Conservation (phyloP, 164 flowering plant species). For the Nymphaea colorata region DNA sequence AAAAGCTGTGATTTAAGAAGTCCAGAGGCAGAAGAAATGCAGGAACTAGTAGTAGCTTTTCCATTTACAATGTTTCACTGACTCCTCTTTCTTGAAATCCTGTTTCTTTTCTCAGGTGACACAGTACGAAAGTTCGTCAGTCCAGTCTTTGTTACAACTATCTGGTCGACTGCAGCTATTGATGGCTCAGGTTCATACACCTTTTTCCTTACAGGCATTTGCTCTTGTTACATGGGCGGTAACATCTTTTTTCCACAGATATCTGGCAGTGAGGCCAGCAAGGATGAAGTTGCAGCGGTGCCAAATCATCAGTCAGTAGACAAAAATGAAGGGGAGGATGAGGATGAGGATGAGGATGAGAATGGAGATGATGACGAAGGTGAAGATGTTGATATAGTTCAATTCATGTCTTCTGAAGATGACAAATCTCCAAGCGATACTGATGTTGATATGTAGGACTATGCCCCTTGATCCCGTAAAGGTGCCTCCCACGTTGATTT, state of each 20-base stretch:
- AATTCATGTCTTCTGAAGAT: slow-evolving; percentile 16
- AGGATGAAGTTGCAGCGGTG: slow-evolving; percentile 13
- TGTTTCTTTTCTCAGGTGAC: slow-evolving; percentile 34
- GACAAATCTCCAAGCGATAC: slow-evolving; percentile 44
- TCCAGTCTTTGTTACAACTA: slow-evolving; percentile 53
- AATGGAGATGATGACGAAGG: slow-evolving; percentile 37
- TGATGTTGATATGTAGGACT: slow-evolving; percentile 17
- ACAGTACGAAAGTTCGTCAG: slow-evolving; percentile 35
- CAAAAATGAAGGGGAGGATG: slow-evolving; percentile 39
- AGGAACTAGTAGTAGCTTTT: too few species aligned
- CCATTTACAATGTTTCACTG: too few species aligned
- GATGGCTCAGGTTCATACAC: slow-evolving; percentile 50
- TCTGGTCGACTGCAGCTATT: slow-evolving; percentile 80
- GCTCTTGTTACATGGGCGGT: background rate
- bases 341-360: slow-evolving; percentile 31
- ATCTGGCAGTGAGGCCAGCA: slow-evolving; percentile 53
- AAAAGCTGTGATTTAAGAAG: too few species aligned
- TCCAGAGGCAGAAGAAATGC: too few species aligned
- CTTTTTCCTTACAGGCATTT: background rate
- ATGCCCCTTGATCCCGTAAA: background rate
- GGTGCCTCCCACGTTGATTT: background rate
- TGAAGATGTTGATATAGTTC: slow-evolving; percentile 36
- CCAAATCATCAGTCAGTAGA: slow-evolving; percentile 18
- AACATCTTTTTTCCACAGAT: background rate
- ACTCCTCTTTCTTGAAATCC: too few species aligned